Conservation (phyloP, 106 monocot genomes). For the Allium cepa region DNA sequence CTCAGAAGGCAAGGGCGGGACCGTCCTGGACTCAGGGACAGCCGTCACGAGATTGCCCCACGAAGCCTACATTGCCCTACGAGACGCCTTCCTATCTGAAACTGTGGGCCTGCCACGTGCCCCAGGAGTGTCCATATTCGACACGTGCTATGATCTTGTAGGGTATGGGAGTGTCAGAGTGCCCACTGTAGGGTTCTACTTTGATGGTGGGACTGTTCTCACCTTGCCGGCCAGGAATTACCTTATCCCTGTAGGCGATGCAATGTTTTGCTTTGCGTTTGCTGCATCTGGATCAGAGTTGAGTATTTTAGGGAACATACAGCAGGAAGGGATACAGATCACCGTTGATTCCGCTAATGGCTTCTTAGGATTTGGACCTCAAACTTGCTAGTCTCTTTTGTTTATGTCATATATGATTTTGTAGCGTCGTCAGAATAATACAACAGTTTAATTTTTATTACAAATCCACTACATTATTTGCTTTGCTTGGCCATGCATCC, state of each 20-base stretch:
- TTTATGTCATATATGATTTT: too few species aligned
- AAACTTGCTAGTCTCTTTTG: constrained; percentile 32
- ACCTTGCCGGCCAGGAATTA: constrained; percentile 73
- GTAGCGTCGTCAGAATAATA: too few species aligned
- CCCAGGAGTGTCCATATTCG: constrained; percentile 59
- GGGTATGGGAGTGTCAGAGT: constrained; percentile 64
- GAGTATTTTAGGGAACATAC: constrained; percentile 69
- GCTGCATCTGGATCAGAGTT: constrained; percentile 34
- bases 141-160: constrained; percentile 56
- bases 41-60: constrained; percentile 57
- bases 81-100: constrained; percentile 29
- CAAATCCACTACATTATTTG: too few species aligned
- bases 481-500: too few species aligned
- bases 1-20: constrained; percentile 40
- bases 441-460: too few species aligned
- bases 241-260: constrained; percentile 58
- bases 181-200: constrained; percentile 72
- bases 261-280: constrained; percentile 61
- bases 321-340: constrained; percentile 80
- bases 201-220: constrained; percentile 40
- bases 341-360: constrained; percentile 62
- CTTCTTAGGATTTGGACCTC: constrained; percentile 66
- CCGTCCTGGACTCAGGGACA: constrained; percentile 73
- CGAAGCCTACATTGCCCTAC: constrained; percentile 39
- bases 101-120: constrained; percentile 39